phyloP scores from a whole-genome alignment of 2,329 filamentous ascomycete species.

The Cercospora nicotianae region DNA sequence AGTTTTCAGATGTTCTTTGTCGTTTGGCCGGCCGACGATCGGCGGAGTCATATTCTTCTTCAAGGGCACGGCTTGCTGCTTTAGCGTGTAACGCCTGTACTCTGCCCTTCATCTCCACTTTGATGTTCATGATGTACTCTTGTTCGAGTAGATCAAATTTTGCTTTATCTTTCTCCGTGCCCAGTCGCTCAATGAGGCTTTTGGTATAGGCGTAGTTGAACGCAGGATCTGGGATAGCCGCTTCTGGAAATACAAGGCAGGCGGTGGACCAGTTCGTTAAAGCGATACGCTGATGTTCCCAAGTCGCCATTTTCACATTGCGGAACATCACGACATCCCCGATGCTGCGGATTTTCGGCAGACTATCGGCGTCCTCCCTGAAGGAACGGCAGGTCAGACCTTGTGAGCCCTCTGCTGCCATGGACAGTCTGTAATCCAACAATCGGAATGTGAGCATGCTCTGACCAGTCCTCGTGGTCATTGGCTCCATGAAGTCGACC shows the following conservation, averaged over 20 bases:
- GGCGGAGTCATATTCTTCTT: neutral
- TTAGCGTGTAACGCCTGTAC: neutral
- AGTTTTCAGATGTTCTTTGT: constrained; percentile 3
- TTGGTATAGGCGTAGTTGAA: constrained; percentile 35
- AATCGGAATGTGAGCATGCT: constrained; percentile 41
- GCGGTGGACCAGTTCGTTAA: constrained; percentile 32
- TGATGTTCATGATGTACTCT: constrained; percentile 38
- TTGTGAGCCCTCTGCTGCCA: constrained; percentile 20
- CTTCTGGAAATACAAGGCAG: constrained; percentile 30
- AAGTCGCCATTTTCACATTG: constrained; percentile 33
- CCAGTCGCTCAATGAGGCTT: constrained; percentile 26
- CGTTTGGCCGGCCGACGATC: constrained; percentile 17
- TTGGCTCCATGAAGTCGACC: constrained; percentile 61
- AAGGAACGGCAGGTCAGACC: constrained; percentile 61
- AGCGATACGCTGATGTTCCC: constrained; percentile 21
- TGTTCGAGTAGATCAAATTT: constrained; percentile 35
- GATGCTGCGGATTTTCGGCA: constrained; percentile 46
- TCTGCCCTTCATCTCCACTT: constrained; percentile 21
- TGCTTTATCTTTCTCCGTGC: constrained; percentile 20
- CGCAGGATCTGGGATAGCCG: constrained; percentile 31
- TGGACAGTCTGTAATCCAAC: constrained; percentile 37
- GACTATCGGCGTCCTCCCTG: constrained; percentile 40
- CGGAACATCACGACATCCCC: constrained; percentile 68
- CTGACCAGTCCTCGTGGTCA: constrained; percentile 48
- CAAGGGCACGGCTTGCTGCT: neutral